Base-by-base conservation (phyloP, 306 rosid species). In the Cicer pinnatifidum region DNA sequence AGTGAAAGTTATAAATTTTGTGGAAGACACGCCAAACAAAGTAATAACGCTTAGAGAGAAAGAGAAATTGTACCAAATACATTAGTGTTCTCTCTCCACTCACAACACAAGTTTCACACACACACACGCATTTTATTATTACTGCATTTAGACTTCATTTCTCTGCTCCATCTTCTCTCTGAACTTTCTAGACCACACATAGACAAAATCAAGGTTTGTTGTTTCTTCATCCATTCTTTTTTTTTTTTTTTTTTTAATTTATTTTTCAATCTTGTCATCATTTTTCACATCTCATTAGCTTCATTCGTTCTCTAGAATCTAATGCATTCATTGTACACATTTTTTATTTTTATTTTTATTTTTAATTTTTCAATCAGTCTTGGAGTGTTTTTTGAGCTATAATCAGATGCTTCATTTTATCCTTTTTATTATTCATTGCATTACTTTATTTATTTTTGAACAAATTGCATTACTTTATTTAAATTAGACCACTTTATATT, bases 141-240 rank as follows among this genome's bases (percentile, higher is more conserved):
- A 75, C 87, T 46, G 38, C 80, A 64, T 87, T 85, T 81, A 74
- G 71, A 45, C 15, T 74, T 79, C 66, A 59, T 66, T 51, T 76
- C 68, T 50, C 72, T 48, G 37, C 75, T 20, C 39, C 67, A 15
- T 15, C 78, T 28, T 66, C 69, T 85, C 78, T 73, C 82, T 78
- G 67, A 72, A 69, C 75, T 65, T 79, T 80, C 83, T 83, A 76
- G 66, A 83, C 41, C 83, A 28, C 58, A 8, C 8, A 19, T 17
- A 33, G 16, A 69, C 9, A 72, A 66, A 84, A 51, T 73, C 73
- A 80, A 80, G 91, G 95, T 84, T 75, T 7, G 80, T 74, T 77
- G 6, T 12, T 69, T 44, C 16, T 67, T 23, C 66, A 7, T 35
- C 19, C 9, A 6, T 63, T 3, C 11, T 0, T 56, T 79, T 35